Evolutionary conservation across 768 basidiomycete genomes (phyloP), one percentile per base, ranked within the genome.

Genomic region (Paxillus involutus): DNA sequence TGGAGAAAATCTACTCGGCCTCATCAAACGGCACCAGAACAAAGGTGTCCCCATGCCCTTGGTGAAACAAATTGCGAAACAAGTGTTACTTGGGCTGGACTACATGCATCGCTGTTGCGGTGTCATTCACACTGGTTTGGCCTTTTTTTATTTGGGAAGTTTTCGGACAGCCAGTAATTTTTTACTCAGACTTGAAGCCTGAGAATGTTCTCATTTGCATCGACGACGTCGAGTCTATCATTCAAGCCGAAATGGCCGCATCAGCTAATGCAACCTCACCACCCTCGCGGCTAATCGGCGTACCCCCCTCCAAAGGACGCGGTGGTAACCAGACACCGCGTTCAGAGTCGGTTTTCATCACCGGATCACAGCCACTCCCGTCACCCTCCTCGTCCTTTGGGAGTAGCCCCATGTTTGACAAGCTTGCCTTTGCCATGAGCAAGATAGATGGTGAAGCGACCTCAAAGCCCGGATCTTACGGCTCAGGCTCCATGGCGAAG

Each of bases 41-140:
- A 94, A 96, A 63, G 96, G 96, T 59, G 95, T 98, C 1, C 95
- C 96, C 13, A 91, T 93, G 79, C 86, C 78, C 47, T 75, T 98
- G 60, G 93, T 96, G 59, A 89, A 88, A 65, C 97, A 98, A 72
- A 98, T 98, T 63, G 93, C 94, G 26, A 98, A 98, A 70, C 97
- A 98, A 71, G 85, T 98, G 21, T 77, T 98, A 4, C 82, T 98
- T 21, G 97, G 97, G 6, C 77, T 99, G 46, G 96, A 98, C 68
- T 99, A 98, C 76, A 94, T 99, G 84, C 97, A 99, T 66, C 83
- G 92, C 44, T 91, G 91, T 70, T 99, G 97, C 68, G 91, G 94
- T 39, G 91, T 99, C 64, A 98, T 98, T 51, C 96, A 98, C 69
- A 98, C 96, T 40, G 88, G 87, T 84, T 49, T 45, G 80, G 69